Base-by-base conservation (phyloP, 352 stramenopile species). In the Halophytophthora polymorphica region DNA sequence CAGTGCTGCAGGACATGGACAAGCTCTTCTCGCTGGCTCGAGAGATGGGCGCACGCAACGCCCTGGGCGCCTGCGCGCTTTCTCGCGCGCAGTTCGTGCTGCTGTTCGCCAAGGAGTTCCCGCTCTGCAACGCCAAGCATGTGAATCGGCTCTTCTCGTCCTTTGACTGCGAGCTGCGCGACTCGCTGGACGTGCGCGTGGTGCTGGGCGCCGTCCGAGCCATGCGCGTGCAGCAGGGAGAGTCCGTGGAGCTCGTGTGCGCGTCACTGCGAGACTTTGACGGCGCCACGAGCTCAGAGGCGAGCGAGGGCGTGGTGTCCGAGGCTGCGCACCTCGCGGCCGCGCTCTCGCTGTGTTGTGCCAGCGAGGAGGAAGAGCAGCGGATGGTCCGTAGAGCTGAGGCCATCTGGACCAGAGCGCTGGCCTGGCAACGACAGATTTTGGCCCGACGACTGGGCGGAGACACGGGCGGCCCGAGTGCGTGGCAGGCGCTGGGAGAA, bases 1-100 rank as follows among this genome's bases (percentile, higher is more conserved):
- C 77, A 0, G 77, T 88, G 25, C 50, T 88, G 6, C 72, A 88
- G 47, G 77, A 88, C 47, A 73, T 88, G 42, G 77, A 88, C 39
- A 88, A 88, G 53, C 46, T 88, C 1, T 66, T 81, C 8, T 50
- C 58, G 8, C 53, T 82, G 23, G 64, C 71, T 25, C 73, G 71
- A 25, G 77, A 88, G 39, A 46, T 88, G n/a, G 63, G 64, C 2
- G 61, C 70, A 5, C 61, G 70, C 21, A 86, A 86, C 19, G 59
- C 66, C 3, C 55, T 84, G 6, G 78, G 48, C 3, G 41, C 51
- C 1, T 65, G 57, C 6, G 25, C 44, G 28, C 51, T 65, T 7
- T 65, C 57, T 33, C 73, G 73, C 0, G 42, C 76, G 36, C 77
- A 86, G 36, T 88, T 83, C 48, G 72, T 56, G 38, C 59, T 69